Evolutionary conservation across 1,284 basidiomycete genomes (phyloP).

Genomic region (Hypsizygus ulmarius): DNA sequence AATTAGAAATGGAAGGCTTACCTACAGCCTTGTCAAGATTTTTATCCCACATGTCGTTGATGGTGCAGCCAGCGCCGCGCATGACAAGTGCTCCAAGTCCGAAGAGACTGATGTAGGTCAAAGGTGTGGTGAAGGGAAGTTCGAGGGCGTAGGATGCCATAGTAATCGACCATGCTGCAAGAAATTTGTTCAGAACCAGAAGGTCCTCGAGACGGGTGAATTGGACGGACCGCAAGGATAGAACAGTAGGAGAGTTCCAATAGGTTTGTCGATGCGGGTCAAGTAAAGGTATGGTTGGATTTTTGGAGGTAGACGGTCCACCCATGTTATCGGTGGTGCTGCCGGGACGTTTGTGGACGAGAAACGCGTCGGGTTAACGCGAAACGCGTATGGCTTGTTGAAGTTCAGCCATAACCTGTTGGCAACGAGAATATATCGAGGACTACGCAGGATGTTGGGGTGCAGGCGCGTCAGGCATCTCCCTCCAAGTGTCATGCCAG

Average conservation of each 20-base stretch:
- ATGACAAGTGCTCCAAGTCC: conserved; percentile 91
- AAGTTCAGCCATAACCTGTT: neutral
- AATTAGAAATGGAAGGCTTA: conserved; percentile 39
- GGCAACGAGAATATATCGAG: neutral
- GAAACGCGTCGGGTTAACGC: conserved; percentile 8
- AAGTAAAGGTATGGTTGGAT: conserved; percentile 81
- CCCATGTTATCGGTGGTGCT: conserved; percentile 48
- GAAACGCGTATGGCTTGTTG: neutral
- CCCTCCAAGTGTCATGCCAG: conserved; percentile 8
- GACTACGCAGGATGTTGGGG: conserved; percentile 1
- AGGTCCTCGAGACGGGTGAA: neutral
- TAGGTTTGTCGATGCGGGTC: conserved; percentile 92
- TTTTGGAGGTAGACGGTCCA: conserved; percentile 60
- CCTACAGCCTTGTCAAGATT: conserved; percentile 91
- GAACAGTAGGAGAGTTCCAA: conserved; percentile 87
- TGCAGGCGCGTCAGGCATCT: conserved; percentile 16
- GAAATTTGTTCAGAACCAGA: conserved; percentile 5
- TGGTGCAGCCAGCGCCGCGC: conserved; percentile 98
- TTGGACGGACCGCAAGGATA: conserved; percentile 83
- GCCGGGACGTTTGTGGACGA: conserved; percentile 9
- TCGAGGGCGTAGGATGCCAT: conserved; percentile 85
- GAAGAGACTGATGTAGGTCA: conserved; percentile 82
- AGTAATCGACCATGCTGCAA: conserved; percentile 89
- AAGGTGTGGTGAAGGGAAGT: conserved; percentile 61
- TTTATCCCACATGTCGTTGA: conserved; percentile 99